Evolutionary conservation across 345 rosid genomes (phyloP), one percentile per base, ranked within the genome.

Genomic region (Sisymbrium altissimum): DNA sequence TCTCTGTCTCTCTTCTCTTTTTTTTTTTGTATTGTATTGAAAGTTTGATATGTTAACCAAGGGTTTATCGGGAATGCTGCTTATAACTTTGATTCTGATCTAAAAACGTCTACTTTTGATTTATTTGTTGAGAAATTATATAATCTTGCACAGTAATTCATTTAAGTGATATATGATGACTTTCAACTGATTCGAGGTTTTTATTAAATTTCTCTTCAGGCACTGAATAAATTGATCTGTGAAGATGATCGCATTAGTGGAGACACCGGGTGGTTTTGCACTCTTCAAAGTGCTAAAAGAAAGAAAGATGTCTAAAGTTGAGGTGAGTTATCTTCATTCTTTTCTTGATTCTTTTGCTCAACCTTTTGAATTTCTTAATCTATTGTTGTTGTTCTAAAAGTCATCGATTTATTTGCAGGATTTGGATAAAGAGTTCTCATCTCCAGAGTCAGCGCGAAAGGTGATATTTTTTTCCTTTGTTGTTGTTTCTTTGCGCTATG

Each of bases 211-310:
- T 23, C 5, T 35, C 17, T 15, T 33, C 63, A 57, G 75, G 50
- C 54, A 9, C 14, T 56, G 21, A 40, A 27, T 53, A 53, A 1
- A 59, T 43, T 30, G 23, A 6, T 60, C 23, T 61, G 64, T 56
- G 33, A 72, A 66, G 67, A 79, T 79, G 82, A 4, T 49, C 7
- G 1, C 74, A 12, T 71, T 79, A 10, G 35, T 57, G 12, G 82
- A 79, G 45, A 69, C 76, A 6, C 46, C 82, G 0, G 82, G 64
- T 1, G 82, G 97, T 36, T 87, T 85, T 61, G 90, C 87, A 59
- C 86, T 87, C 23, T 89, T 91, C 48, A 89, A 89, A 75, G 89
- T 91, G 0, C 54, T 82, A 64, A 84, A 89, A 75, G 96, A 85
- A 78, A 88, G 88, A 54, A 89, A 91, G 80, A 75, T 89, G 59